Evolutionary conservation across 176 grass and related monocot genomes (phyloP).

Genomic region (Oryza australiensis): DNA sequence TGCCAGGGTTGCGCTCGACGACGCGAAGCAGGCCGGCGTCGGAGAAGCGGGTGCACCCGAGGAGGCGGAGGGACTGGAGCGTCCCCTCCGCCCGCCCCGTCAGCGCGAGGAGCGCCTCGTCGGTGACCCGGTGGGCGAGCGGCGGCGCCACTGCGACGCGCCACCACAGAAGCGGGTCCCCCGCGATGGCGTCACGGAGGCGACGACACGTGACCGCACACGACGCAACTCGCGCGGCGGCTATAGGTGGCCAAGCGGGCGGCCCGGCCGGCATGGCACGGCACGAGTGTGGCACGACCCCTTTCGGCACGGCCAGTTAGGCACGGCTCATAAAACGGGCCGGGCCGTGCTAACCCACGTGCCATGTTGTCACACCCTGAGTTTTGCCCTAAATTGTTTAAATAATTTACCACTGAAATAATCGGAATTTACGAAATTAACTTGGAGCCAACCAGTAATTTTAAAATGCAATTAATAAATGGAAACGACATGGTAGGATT

Average conservation of each 20-base stretch:
- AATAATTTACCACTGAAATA: no score
- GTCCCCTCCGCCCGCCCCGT: slow-evolving; percentile 34
- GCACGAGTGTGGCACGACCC: no score
- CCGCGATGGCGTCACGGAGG: slow-evolving; percentile 50
- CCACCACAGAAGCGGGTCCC: slow-evolving; percentile 52
- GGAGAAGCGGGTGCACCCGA: slow-evolving; percentile 55
- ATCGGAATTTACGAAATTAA: no score
- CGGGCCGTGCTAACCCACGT: no score
- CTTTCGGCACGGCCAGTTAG: no score
- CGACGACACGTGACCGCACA: background rate
- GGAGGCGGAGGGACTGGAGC: slow-evolving; percentile 59
- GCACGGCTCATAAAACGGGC: no score
- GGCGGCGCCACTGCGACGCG: slow-evolving; percentile 41
- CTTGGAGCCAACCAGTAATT: no score
- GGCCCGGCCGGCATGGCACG: no score
- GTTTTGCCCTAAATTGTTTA: no score
- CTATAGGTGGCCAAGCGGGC: background rate
- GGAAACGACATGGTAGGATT: no score
- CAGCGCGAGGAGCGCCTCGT: slow-evolving; percentile 35
- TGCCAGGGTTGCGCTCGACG: slow-evolving; percentile 52
- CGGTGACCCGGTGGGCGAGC: slow-evolving; percentile 40
- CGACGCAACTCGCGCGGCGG: background rate
- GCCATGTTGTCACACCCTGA: no score
- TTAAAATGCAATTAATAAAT: no score
- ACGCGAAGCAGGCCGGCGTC: slow-evolving; percentile 67